These are phyloP conservation scores for Apium graveolens DNA, from an alignment of 129 eudicot species.

Conservation along the genomic window DNA sequence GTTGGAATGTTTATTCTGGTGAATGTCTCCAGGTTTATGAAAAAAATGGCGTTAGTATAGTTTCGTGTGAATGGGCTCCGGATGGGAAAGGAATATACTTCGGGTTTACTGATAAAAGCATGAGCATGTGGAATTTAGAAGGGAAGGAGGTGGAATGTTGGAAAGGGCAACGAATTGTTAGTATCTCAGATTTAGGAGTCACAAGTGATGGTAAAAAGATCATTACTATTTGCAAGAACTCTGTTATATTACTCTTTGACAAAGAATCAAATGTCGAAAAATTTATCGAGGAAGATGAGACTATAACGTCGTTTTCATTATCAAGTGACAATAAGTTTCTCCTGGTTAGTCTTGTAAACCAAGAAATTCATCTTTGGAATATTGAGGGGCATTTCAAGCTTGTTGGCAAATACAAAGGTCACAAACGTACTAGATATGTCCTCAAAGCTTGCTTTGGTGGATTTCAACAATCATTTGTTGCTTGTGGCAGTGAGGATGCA, in stretches of 20 bases:
- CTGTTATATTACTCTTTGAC: constrained; percentile 44
- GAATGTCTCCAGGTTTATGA: constrained; percentile 74
- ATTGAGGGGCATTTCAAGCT: constrained; percentile 53
- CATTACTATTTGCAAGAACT: constrained; percentile 51
- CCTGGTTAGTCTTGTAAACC: constrained; percentile 57
- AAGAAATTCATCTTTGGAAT: constrained; percentile 92
- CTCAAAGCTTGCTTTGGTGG: constrained; percentile 96
- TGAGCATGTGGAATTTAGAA: constrained; percentile 71
- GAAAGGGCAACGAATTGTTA: constrained; percentile 62
- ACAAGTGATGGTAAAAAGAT: constrained; percentile 53
- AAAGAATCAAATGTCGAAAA: constrained; percentile 68
- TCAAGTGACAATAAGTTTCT: constrained; percentile 64
- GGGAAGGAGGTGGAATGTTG: constrained; percentile 73
- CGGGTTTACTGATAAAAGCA: constrained; percentile 78
- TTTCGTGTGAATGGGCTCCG: constrained; percentile 84
- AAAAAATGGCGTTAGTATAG: constrained; percentile 49
- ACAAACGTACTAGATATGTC: constrained; percentile 66
- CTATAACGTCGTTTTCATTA: constrained; percentile 62
- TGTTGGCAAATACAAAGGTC: constrained; percentile 75
- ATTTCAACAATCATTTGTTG: constrained; percentile 71
- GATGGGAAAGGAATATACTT: constrained; percentile 63
- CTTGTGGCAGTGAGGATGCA: constrained; percentile 98
- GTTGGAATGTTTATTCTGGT: constrained; percentile 81
- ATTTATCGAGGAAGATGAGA: constrained; percentile 63
- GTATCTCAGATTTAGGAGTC: constrained; percentile 60